Percentiles rank a stretch among this genome's conserved stretches.
Conservation (phyloP, 2,329 filamentous ascomycete genomes). For the Diplocarpon rosae region DNA sequence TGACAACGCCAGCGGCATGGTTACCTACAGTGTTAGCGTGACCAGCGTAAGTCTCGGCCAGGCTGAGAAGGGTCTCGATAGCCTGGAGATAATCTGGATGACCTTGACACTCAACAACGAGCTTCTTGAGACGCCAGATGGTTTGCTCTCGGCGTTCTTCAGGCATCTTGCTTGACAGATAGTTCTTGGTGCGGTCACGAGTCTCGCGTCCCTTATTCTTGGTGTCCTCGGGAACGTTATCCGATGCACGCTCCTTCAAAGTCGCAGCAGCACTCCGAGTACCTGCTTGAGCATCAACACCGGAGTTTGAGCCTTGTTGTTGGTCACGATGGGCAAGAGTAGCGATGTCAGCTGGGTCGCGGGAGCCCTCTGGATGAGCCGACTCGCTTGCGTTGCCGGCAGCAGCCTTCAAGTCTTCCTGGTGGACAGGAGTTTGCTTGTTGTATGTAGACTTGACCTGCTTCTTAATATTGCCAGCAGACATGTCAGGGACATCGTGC, state of each 20-base stretch:
- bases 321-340: constrained; percentile 38
- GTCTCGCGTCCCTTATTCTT: constrained; percentile 42
- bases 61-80: constrained; percentile 72
- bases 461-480: constrained; percentile 55
- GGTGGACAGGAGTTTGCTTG: constrained; percentile 37
- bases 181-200: constrained; percentile 52
- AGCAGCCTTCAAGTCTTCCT: constrained; percentile 50
- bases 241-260: constrained; percentile 44
- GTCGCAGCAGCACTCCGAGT: constrained; percentile 29
- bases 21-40: constrained; percentile 58
- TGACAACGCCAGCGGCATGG: constrained; percentile 55
- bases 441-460: constrained; percentile 52
- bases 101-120: constrained; percentile 92
- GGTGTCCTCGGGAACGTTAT: constrained; percentile 52
- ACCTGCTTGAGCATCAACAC: constrained; percentile 41
- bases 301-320: constrained; percentile 32
- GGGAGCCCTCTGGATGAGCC: constrained; percentile 44
- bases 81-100: constrained; percentile 89
- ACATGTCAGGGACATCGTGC: constrained; percentile 76
- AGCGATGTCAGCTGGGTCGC: constrained; percentile 42
- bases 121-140: constrained; percentile 92
- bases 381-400: constrained; percentile 44
- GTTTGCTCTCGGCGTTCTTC: constrained; percentile 86
- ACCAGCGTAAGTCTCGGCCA: constrained; percentile 75
- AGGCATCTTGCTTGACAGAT: constrained; percentile 78